Conservation (phyloP, 208 protist species). For the Phytomonas sp. region DNA sequence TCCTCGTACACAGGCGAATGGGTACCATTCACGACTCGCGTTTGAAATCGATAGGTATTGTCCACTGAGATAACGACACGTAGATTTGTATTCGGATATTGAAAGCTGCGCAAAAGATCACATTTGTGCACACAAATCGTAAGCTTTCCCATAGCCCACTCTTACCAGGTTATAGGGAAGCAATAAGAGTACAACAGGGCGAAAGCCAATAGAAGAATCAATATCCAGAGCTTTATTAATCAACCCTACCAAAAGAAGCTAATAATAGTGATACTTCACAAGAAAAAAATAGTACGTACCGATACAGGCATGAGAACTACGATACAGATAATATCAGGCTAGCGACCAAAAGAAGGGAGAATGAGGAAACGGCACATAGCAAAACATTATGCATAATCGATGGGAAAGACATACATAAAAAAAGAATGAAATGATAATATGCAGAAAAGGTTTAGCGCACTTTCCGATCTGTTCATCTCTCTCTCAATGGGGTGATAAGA, state of each 20-base stretch:
- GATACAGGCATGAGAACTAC: no score
- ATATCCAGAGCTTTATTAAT: not conserved
- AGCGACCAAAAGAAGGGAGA: slow-evolving; percentile 10
- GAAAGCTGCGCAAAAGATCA: not conserved
- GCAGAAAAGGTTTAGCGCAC: no score
- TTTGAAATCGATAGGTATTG: slow-evolving; percentile 63
- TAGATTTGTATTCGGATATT: slow-evolving; percentile 21
- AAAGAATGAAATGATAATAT: no score
- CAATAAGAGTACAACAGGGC: slow-evolving; percentile 12
- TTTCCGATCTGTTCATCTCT: no score
- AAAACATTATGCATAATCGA: no score
- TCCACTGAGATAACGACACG: slow-evolving; percentile 59
- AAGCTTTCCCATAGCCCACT: not conserved
- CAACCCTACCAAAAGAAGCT: slow-evolving; percentile 1
- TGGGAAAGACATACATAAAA: no score
- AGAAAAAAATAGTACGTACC: slow-evolving; percentile 7
- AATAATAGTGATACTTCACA: slow-evolving; percentile 10
- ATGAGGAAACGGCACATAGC: not conserved
- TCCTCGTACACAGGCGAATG: slow-evolving; percentile 41
- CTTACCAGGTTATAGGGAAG: not conserved
- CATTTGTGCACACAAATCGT: slow-evolving; percentile 3
- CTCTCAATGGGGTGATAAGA: no score
- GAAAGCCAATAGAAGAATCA: slow-evolving; percentile 16
- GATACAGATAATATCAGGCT: not conserved
- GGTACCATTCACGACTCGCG: slow-evolving; percentile 27